Evolutionary conservation across 225 moss, liverwort and hornwort genomes (phyloP).

Genomic region (Pseudisothecium myosuroides): DNA sequence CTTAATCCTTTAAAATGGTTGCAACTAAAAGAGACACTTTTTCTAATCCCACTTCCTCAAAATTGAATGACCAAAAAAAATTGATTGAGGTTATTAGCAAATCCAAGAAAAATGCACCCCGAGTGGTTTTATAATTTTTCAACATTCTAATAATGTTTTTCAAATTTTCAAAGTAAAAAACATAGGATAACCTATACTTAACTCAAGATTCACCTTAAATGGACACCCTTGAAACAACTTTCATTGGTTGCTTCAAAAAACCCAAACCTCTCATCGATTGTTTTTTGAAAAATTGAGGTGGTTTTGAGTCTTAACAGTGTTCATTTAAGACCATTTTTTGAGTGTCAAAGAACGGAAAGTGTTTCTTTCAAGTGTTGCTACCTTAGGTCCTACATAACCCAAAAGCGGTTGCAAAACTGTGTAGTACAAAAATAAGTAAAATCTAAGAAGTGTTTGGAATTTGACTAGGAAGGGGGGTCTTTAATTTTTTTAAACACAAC

Average conservation of each 20-base stretch:
- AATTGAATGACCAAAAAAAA: neutral
- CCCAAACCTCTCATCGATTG: rapidly evolving
- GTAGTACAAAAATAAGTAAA: neutral
- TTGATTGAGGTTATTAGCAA: neutral
- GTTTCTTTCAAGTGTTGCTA: rapidly evolving
- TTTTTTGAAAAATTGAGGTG: rapidly evolving
- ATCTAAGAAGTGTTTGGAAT: neutral
- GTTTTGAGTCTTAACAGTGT: neutral
- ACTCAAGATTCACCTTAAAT: neutral
- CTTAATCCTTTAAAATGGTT: rapidly evolving
- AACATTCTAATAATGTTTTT: neutral
- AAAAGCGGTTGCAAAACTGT: neutral
- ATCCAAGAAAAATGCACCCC: neutral
- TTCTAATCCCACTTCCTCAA: neutral
- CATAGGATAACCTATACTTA: neutral
- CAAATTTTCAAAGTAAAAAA: neutral
- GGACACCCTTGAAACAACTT: neutral
- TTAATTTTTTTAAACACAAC: neutral
- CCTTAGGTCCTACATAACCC: rapidly evolving
- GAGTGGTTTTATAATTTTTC: rapidly evolving
- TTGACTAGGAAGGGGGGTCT: neutral
- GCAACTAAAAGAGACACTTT: neutral
- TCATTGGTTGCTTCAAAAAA: neutral
- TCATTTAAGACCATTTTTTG: neutral
- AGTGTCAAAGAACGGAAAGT: rapidly evolving